Conservation (phyloP, 441 rosid genomes). For the Arabidopsis lyrata region DNA sequence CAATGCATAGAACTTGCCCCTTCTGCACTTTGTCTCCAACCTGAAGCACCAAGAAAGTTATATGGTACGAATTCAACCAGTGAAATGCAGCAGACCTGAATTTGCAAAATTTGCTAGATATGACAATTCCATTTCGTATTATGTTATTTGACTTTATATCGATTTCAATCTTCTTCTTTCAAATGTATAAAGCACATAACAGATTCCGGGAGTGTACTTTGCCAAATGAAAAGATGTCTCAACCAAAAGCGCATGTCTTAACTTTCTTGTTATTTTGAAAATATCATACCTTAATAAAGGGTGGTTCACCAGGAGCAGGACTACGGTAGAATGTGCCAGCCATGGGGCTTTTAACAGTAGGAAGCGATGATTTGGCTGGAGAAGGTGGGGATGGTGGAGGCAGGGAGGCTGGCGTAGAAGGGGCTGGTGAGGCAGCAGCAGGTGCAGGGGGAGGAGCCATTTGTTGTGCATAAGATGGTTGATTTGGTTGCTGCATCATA, state of each 20-base stretch:
- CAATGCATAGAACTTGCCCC: slow-evolving; percentile 85
- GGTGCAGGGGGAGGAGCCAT: slow-evolving; percentile 52
- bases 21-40: slow-evolving; percentile 95
- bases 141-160: not conserved
- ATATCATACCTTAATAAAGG: slow-evolving; percentile 72
- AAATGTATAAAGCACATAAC: not conserved
- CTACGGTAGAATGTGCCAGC: slow-evolving; percentile 89
- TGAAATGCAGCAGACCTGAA: not conserved
- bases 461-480: slow-evolving; percentile 47
- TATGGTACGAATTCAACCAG: not conserved
- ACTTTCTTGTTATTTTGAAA: not conserved
- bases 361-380: slow-evolving; percentile 66
- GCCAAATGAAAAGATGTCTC: not conserved
- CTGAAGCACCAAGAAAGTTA: slow-evolving; percentile 43
- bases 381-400: slow-evolving; percentile 54
- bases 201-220: not conserved
- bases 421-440: slow-evolving; percentile 47
- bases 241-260: not conserved
- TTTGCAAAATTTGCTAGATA: not conserved
- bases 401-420: slow-evolving; percentile 50
- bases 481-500: slow-evolving; percentile 62
- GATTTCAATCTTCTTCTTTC: not conserved
- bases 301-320: slow-evolving; percentile 80
- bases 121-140: too few species aligned
- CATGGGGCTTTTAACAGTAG: slow-evolving; percentile 87